A percentile compares a stretch with the other conserved stretches of the same genome.
These are phyloP conservation scores for Melampsora americana DNA, from an alignment of 1,284 basidiomycete genomes.

Conservation along the genomic window DNA sequence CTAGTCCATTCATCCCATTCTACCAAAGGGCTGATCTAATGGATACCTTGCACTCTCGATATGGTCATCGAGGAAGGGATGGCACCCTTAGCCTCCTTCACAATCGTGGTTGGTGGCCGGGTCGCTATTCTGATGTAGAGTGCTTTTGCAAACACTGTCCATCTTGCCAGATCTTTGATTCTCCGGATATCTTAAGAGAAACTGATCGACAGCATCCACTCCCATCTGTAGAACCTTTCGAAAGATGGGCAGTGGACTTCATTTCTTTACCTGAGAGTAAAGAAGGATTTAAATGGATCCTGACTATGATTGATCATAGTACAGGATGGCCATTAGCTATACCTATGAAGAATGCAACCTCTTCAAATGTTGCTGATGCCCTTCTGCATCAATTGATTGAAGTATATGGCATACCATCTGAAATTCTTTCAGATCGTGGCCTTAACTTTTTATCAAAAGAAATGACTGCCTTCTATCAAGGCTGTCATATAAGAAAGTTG, in stretches of 20 bases:
- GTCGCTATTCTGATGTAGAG: background rate
- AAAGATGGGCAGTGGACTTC: slow-evolving; percentile 3
- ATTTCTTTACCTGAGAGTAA: background rate
- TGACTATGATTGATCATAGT: slow-evolving; percentile 15
- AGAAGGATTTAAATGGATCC: no score
- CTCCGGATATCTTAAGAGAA: background rate
- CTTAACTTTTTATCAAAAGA: background rate
- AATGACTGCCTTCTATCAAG: background rate
- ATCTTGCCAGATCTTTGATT: background rate
- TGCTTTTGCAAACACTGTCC: background rate
- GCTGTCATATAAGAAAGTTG: background rate
- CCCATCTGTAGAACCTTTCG: background rate
- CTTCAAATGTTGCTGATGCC: background rate
- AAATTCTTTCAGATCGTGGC: background rate
- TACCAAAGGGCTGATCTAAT: background rate
- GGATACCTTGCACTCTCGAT: background rate
- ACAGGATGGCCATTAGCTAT: background rate
- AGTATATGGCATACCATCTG: background rate
- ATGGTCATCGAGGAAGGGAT: background rate
- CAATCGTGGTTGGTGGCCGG: slow-evolving; percentile 1
- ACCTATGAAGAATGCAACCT: background rate
- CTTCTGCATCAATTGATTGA: background rate
- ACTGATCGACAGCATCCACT: background rate
- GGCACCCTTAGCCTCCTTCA: background rate
- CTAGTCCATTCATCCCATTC: background rate